Base-by-base conservation (phyloP, 2,329 filamentous ascomycete genomes). In the Colletotrichum tanaceti region DNA sequence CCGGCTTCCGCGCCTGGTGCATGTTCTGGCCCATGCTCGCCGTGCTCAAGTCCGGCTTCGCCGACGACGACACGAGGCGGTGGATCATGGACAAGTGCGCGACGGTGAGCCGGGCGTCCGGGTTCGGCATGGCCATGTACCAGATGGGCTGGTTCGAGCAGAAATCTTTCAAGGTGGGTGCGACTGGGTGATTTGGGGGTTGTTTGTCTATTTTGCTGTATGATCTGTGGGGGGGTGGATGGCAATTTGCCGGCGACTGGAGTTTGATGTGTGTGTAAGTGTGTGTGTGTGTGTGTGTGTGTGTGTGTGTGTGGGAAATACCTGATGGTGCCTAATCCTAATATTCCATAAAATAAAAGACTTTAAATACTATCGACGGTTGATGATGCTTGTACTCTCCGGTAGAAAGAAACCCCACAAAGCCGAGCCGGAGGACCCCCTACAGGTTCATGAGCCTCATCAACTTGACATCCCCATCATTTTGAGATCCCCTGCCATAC, bases 21-120 rank as follows among this genome's bases (percentile, higher is more conserved):
- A 68, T 68, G 65, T 68, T 68, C 49, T 68, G 65, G 65, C 55
- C 62, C n/a, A 55, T 68, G 65, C 46, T 68, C 2, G 22, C 55
- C 9, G 62, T 65, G 24, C 20, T 68, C 5, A 65, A 65, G 43
- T 65, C 61, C 4, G 41, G 47, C 2, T 50, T 68, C 14, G 47
- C 55, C 6, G 65, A 68, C 22, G 35, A 20, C 9, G 55, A 65
- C 1, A 65, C 65, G 0, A 60, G 39, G 50, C 0, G 38, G 35
- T 68, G 65, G 65, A 20, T 65, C n/a, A 39, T 65, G 54, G 62
- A 68, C 20, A 68, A 68, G 55, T 59, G 47, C 3, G 14, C 38
- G 16, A 24, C 16, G 38, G 65, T 68, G 5, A 60, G 65, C 35
- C 65, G 55, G 35, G 65, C 62, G 5, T 65, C 62, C 13, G 65